These are phyloP conservation scores for Cercospora sp. DNA, from an alignment of 2,329 filamentous ascomycete genomes.

Conservation along the genomic window DNA sequence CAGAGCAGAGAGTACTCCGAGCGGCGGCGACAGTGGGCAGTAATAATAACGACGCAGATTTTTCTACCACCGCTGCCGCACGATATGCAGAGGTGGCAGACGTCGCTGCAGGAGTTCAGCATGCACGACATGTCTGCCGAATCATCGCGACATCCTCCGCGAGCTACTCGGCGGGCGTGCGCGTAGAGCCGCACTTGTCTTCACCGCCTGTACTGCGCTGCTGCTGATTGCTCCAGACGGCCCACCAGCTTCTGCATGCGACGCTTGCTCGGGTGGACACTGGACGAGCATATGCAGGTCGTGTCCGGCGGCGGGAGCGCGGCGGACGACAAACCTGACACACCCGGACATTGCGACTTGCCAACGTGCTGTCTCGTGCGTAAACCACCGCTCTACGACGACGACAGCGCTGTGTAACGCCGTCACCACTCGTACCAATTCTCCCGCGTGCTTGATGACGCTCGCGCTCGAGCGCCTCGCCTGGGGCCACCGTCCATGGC, in stretches of 20 bases:
- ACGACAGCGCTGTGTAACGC: neutral
- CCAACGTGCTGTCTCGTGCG: slow-evolving; percentile 1
- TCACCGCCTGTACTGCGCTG: slow-evolving; percentile 12
- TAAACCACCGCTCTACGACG: neutral
- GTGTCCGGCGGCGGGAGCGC: neutral
- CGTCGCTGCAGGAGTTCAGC: neutral
- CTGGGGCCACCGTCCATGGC: neutral
- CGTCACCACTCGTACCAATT: neutral
- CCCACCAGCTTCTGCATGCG: slow-evolving; percentile 1
- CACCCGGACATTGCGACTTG: neutral
- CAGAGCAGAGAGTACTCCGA: neutral
- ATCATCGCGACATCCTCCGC: neutral
- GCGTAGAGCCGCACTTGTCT: slow-evolving; percentile 11
- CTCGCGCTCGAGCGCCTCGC: neutral
- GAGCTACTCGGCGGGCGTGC: neutral
- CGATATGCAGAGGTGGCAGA: slow-evolving; percentile 1
- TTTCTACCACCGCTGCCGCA: neutral
- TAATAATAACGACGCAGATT: slow-evolving; percentile 3
- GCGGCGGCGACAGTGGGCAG: neutral
- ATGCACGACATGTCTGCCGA: slow-evolving; percentile 10
- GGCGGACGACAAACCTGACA: neutral
- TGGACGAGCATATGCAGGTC: slow-evolving; percentile 3
- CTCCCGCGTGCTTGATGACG: neutral
- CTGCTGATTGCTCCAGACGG: slow-evolving; percentile 11
- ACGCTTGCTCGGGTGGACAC: slow-evolving; percentile 4